These are phyloP conservation scores for Leptodontidium sp. DNA, from an alignment of 2,329 filamentous ascomycete genomes.

Conservation along the genomic window DNA sequence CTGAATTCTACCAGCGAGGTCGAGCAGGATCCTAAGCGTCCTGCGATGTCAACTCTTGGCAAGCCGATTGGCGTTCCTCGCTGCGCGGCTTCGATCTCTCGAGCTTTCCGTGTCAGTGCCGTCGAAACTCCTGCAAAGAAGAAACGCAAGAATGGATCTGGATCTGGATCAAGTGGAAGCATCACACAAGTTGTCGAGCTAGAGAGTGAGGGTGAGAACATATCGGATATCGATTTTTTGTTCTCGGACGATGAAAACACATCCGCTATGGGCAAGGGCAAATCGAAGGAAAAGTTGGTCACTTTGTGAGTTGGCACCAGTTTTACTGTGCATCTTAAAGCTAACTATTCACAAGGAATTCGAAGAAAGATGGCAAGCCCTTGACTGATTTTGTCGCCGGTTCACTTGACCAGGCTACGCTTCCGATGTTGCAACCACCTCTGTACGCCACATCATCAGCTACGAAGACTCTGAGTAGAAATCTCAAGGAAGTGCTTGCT, in stretches of 20 bases:
- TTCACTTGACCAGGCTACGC: conserved; percentile 63
- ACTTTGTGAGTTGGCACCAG: not conserved
- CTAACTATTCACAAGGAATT: conserved; percentile 12
- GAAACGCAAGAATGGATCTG: conserved; percentile 21
- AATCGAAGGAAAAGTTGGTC: conserved; percentile 21
- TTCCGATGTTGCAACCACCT: conserved; percentile 73
- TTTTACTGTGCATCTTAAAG: not conserved
- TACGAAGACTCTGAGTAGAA: conserved; percentile 68
- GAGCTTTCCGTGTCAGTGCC: conserved; percentile 36
- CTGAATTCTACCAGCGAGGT: conserved; percentile 25
- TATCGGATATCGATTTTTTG: conserved; percentile 51
- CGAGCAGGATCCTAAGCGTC: conserved; percentile 40
- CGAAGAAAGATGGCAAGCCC: conserved; percentile 22
- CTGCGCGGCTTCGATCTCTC: conserved; percentile 43
- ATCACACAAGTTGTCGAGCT: conserved; percentile 4
- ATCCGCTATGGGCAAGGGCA: conserved; percentile 18
- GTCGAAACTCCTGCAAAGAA: conserved; percentile 21
- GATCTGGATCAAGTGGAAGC: not conserved
- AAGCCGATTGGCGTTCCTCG: conserved; percentile 42
- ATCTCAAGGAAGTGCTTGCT: conserved; percentile 70
- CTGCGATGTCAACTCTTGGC: conserved; percentile 32
- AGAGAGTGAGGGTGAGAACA: conserved; percentile 42
- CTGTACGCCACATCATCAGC: conserved; percentile 69
- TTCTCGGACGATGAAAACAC: conserved; percentile 46
- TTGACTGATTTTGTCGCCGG: conserved; percentile 73